phyloP scores from a whole-genome alignment of 2,329 filamentous ascomycete species.

The Colletotrichum zoysiae region DNA sequence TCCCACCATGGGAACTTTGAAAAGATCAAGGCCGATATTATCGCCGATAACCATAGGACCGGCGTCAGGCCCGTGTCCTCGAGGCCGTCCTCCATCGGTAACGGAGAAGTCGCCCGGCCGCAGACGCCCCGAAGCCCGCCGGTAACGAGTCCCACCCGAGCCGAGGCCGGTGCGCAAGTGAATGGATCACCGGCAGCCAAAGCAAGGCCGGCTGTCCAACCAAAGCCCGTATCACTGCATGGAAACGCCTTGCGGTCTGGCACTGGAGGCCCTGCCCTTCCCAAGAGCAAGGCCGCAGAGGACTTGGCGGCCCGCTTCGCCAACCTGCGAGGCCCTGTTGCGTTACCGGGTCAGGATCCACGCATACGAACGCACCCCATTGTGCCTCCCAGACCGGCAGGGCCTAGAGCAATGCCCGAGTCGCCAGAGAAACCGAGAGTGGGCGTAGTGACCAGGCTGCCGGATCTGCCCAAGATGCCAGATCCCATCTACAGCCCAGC shows the following conservation, averaged over 20 bases:
- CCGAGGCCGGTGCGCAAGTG: slow-evolving; percentile 7
- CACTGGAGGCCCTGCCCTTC: slow-evolving; percentile 45
- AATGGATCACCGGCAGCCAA: slow-evolving; percentile 45
- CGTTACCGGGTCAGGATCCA: slow-evolving; percentile 62
- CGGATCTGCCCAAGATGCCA: slow-evolving; percentile 75
- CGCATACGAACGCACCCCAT: slow-evolving; percentile 65
- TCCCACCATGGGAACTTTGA: slow-evolving; percentile 64
- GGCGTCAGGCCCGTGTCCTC: slow-evolving; percentile 63
- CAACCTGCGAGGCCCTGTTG: slow-evolving; percentile 62
- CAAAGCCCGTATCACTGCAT: slow-evolving; percentile 76
- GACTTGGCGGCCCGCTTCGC: slow-evolving; percentile 71
- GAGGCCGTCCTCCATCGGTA: slow-evolving; percentile 29
- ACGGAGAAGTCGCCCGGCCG: slow-evolving; percentile 29
- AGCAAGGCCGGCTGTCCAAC: slow-evolving; percentile 66
- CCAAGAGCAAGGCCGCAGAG: slow-evolving; percentile 51
- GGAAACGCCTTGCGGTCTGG: slow-evolving; percentile 67
- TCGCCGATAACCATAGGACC: slow-evolving; percentile 72
- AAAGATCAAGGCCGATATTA: slow-evolving; percentile 69
- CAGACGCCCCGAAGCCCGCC: slow-evolving; percentile 41
- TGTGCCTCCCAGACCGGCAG: slow-evolving; percentile 53
- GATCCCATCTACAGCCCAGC: slow-evolving; percentile 85
- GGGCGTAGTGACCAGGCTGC: slow-evolving; percentile 64
- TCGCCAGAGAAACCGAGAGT: slow-evolving; percentile 58
- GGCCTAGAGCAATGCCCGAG: slow-evolving; percentile 66
- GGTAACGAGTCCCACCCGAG: slow-evolving; percentile 34